phyloP scores from a whole-genome alignment of 2,329 filamentous ascomycete genomes.

The Xylaria sp. region DNA sequence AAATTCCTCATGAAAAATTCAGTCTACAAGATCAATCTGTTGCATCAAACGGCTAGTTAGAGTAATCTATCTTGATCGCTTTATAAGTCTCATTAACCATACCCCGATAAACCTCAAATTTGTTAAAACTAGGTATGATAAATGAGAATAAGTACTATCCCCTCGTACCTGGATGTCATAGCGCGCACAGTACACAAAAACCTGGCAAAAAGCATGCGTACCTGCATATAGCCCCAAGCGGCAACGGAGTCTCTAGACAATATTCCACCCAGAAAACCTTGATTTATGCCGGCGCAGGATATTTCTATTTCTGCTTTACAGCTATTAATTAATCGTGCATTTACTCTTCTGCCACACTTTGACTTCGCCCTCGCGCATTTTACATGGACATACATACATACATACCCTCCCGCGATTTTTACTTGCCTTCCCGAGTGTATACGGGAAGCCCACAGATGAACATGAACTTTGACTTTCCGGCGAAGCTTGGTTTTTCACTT shows the following conservation, averaged over 20 bases:
- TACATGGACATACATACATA: background rate
- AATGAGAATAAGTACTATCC: background rate
- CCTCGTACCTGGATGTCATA: background rate
- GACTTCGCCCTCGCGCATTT: background rate
- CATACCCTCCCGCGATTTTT: background rate
- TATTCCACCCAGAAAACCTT: background rate
- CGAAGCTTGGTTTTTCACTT: background rate
- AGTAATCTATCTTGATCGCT: no score
- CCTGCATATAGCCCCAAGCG: background rate
- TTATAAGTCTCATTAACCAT: no score
- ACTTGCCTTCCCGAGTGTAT: no score
- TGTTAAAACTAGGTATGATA: background rate
- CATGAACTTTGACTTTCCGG: no score
- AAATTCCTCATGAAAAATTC: background rate
- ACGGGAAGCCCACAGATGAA: no score
- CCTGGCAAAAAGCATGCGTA: background rate
- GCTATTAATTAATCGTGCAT: constrained; percentile 12
- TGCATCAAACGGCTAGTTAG: no score
- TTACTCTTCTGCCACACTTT: background rate
- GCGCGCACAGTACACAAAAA: background rate
- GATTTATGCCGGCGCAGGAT: background rate
- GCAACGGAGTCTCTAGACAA: background rate
- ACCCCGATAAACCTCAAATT: no score
- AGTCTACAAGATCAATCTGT: no score
- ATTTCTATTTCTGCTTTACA: background rate